Evolutionary conservation across 192 early-diverging fungal species (phyloP).

Genomic region (Diversispora eburnea): DNA sequence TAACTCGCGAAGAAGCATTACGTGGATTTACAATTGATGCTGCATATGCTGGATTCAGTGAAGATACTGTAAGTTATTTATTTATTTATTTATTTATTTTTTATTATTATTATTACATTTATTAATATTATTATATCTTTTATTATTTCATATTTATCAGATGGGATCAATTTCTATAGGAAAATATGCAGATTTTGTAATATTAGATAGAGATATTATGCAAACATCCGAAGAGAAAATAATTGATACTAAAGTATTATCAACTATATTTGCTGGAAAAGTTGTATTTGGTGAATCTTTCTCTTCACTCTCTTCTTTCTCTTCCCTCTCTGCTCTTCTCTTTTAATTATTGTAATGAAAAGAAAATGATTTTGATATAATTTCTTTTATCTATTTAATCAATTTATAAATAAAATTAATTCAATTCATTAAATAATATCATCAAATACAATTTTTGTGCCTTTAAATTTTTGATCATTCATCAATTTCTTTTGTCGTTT

Average conservation of each 20-base stretch:
- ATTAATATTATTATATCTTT: background rate
- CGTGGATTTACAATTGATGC: slow-evolving; percentile 53
- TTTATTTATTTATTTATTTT: background rate
- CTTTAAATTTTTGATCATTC: no score
- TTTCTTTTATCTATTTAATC: no score
- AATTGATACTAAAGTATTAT: slow-evolving; percentile 26
- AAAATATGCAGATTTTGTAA: slow-evolving; percentile 53
- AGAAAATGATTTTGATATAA: no score
- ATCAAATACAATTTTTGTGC: no score
- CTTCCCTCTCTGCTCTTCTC: no score
- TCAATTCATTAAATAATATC: no score
- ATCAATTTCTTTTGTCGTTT: no score
- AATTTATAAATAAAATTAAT: no score
- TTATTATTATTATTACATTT: background rate
- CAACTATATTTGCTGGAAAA: slow-evolving; percentile 32
- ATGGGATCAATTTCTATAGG: slow-evolving; percentile 45
- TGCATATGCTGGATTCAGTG: slow-evolving; percentile 50
- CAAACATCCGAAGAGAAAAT: slow-evolving; percentile 35
- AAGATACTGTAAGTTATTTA: slow-evolving; percentile 34
- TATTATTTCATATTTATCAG: slow-evolving; percentile 30
- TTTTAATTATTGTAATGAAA: no score
- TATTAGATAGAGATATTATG: slow-evolving; percentile 49
- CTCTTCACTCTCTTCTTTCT: no score
- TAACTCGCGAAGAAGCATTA: slow-evolving; percentile 45
- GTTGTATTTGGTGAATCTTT: slow-evolving; percentile 20